Evolutionary conservation across 2,329 filamentous ascomycete species (phyloP).

Genomic region (Pseudogymnoascus sp.): DNA sequence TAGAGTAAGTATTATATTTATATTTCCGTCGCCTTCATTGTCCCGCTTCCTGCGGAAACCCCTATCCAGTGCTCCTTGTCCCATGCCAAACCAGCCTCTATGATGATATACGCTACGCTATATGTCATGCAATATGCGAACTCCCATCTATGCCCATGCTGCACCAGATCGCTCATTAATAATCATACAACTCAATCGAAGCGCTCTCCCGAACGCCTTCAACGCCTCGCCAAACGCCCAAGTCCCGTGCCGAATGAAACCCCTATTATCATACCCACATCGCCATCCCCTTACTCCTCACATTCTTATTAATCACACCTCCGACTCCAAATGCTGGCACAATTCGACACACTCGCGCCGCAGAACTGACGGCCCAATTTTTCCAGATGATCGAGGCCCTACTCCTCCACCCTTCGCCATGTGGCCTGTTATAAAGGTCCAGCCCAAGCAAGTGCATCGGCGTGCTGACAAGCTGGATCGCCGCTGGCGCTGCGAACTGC

Average conservation of each 20-base stretch:
- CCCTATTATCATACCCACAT: constrained; percentile 35
- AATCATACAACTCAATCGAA: not conserved
- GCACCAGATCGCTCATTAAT: constrained; percentile 7
- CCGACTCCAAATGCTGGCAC: constrained; percentile 84
- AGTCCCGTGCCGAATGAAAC: not conserved
- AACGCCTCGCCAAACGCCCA: not conserved
- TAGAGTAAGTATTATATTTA: not conserved
- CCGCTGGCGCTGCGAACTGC: constrained; percentile 73
- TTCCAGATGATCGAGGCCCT: constrained; percentile 58
- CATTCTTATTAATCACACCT: constrained; percentile 72
- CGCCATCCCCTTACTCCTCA: constrained; percentile 60
- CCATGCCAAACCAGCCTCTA: not conserved
- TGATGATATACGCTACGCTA: not conserved
- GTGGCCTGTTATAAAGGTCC: constrained; percentile 65
- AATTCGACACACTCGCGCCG: constrained; percentile 74
- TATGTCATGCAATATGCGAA: not conserved
- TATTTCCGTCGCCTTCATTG: not conserved
- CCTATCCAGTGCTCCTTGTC: not conserved
- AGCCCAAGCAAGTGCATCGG: constrained; percentile 78
- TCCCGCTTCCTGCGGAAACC: not conserved
- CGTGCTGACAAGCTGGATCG: constrained; percentile 70
- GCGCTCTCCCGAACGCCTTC: not conserved
- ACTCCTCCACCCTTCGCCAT: constrained; percentile 43
- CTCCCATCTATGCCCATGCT: constrained; percentile 3
- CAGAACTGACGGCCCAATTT: constrained; percentile 67